phyloP scores from a whole-genome alignment of 768 basidiomycete genomes.

The Daedalea quercina region DNA sequence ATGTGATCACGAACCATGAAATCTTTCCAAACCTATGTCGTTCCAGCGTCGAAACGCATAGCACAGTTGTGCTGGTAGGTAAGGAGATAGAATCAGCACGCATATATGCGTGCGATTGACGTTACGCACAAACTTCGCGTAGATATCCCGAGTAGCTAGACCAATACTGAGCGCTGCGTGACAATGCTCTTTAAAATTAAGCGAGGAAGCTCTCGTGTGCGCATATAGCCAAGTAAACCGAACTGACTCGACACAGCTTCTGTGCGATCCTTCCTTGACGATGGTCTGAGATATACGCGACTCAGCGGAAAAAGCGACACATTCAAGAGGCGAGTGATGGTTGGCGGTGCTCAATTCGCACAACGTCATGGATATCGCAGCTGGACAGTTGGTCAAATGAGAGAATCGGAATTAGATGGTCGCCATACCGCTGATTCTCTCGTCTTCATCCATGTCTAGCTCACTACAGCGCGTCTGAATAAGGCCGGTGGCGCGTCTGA shows the following conservation, averaged over 20 bases:
- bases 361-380: constrained; percentile 71
- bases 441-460: constrained; percentile 52
- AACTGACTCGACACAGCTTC: constrained; percentile 47
- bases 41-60: constrained; percentile 68
- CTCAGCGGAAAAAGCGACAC: constrained; percentile 22
- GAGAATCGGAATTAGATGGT: neutral
- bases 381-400: constrained; percentile 28
- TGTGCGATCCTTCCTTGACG: constrained; percentile 20
- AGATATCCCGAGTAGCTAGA: constrained; percentile 82
- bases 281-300: neutral
- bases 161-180: constrained; percentile 78
- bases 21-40: constrained; percentile 54
- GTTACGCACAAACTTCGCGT: constrained; percentile 63
- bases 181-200: constrained; percentile 45
- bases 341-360: constrained; percentile 75
- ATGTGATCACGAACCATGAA: neutral
- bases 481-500: constrained; percentile 42
- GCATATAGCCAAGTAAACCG: neutral
- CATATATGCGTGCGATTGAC: neutral
- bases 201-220: neutral
- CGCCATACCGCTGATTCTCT: constrained; percentile 48
- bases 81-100: neutral
- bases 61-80: constrained; percentile 59
- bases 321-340: constrained; percentile 67
- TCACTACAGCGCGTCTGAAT: constrained; percentile 47